Evolutionary conservation across 2,329 filamentous ascomycete genomes (phyloP).

Genomic region (Colletotrichum musicola): DNA sequence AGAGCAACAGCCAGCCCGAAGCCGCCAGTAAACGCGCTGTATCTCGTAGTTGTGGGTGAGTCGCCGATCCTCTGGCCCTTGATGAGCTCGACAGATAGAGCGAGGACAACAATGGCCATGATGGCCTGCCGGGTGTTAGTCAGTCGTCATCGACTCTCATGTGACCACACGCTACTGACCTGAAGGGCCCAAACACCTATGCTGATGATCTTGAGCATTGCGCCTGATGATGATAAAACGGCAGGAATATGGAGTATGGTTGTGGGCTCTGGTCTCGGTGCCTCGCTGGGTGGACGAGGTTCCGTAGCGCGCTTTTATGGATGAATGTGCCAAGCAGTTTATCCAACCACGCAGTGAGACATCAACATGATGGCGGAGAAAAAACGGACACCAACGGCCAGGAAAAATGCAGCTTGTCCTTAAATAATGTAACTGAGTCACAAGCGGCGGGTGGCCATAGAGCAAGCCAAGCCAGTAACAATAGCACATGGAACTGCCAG

Average conservation of each 20-base stretch:
- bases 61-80: slow-evolving; percentile 12
- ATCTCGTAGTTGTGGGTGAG: slow-evolving; percentile 27
- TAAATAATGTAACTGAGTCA: slow-evolving; percentile 9
- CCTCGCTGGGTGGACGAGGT: neutral
- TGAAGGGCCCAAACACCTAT: slow-evolving; percentile 31
- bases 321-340: neutral
- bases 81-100: slow-evolving; percentile 22
- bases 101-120: slow-evolving; percentile 36
- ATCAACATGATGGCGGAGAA: neutral
- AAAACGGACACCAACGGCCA: neutral
- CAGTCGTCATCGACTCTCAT: neutral
- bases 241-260: neutral
- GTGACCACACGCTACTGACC: slow-evolving; percentile 11
- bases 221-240: neutral
- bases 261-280: neutral
- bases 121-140: slow-evolving; percentile 14
- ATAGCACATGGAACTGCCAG: neutral
- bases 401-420: neutral
- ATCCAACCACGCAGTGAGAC: neutral
- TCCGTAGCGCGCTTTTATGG: neutral
- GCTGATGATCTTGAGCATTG: slow-evolving; percentile 26
- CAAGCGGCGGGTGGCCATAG: neutral
- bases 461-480: neutral
- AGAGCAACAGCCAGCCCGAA: slow-evolving; percentile 28
- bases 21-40: slow-evolving; percentile 29